phyloP scores from a whole-genome alignment of 106 monocot species.

The Phalaenopsis aphrodite region DNA sequence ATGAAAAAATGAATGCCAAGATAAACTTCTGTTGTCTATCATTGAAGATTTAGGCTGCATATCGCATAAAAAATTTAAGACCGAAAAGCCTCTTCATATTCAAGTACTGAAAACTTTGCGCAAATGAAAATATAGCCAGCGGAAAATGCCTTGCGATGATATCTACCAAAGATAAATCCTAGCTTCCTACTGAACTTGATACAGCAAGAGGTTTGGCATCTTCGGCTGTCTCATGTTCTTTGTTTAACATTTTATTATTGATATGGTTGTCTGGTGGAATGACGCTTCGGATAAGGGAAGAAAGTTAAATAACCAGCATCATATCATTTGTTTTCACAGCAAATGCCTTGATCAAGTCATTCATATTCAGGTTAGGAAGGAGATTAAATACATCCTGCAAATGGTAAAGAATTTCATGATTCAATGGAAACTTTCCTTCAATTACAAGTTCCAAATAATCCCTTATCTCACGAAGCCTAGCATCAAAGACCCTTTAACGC shows the following conservation, averaged over 20 bases:
- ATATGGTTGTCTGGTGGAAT: conserved; percentile 97
- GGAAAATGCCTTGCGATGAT: background rate
- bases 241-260: conserved; percentile 97
- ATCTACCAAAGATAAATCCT: background rate
- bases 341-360: conserved; percentile 6
- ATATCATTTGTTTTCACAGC: conserved; percentile 99
- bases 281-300: conserved; percentile 94
- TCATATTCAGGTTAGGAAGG: conserved; percentile 96
- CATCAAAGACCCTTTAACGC: conserved; percentile 97
- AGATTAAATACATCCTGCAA: conserved; percentile 97
- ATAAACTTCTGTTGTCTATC: background rate
- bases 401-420: conserved; percentile 97
- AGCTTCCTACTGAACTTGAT: conserved; percentile 11
- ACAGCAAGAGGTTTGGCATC: conserved; percentile 53
- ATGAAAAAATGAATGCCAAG: background rate
- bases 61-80: background rate
- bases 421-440: conserved; percentile 88
- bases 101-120: background rate
- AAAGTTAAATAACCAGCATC: conserved; percentile 98
- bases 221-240: conserved; percentile 96
- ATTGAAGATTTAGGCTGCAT: background rate
- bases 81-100: background rate
- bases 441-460: conserved; percentile 85
- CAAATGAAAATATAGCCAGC: background rate
- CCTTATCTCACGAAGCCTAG: conserved; percentile 77